Base-by-base conservation (phyloP, 257 asterid genomes). In the Solanum paucissectum region DNA sequence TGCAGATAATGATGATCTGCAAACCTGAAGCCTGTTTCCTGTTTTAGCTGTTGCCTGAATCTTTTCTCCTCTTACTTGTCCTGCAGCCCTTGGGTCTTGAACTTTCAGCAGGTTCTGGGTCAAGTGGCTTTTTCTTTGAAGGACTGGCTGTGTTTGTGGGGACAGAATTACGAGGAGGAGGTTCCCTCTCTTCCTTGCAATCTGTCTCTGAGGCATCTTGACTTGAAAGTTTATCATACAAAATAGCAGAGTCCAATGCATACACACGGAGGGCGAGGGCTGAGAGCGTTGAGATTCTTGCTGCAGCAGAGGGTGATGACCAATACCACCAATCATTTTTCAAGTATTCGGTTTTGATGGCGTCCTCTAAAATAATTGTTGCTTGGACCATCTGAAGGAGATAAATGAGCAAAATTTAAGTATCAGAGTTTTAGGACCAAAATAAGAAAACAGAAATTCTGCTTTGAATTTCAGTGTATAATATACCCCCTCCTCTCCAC, bases 221-320 rank as follows among this genome's bases (percentile, higher is more conserved):
- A 20, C 90, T 58, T 75, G 91, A 74, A 58, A 94, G 95, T 81
- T 92, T 94, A 71, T 94, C 99, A 23, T 95, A 97, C 8, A 90
- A 92, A 91, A 95, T 92, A 90, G 98, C 97, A 0, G 98, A 91
- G 69, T 97, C 99, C 46, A 96, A 92, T 13, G 98, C 88, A 92
- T 93, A 94, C 73, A 97, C 87, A 49, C 99, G 96, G 74, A 95
- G 89, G n/a, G 99, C 94, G 55, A 97, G 98, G 3, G 96, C 96
- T 21, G 99, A 94, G 62, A 97, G 94, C 1, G 98, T 93, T 2
- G 94, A 90, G 87, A 94, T 94, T 88, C 92, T 94, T 52, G 98
- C 96, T 25, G 98, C 99, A 84, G 96, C 93, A 23, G 99, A 94
- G 82, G 98, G 93, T 10, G 99, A 95, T 23, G 99, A 96, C 98